phyloP scores from a whole-genome alignment of 495 filamentous ascomycete genomes.

The Hyaloscypha hepaticicola region DNA sequence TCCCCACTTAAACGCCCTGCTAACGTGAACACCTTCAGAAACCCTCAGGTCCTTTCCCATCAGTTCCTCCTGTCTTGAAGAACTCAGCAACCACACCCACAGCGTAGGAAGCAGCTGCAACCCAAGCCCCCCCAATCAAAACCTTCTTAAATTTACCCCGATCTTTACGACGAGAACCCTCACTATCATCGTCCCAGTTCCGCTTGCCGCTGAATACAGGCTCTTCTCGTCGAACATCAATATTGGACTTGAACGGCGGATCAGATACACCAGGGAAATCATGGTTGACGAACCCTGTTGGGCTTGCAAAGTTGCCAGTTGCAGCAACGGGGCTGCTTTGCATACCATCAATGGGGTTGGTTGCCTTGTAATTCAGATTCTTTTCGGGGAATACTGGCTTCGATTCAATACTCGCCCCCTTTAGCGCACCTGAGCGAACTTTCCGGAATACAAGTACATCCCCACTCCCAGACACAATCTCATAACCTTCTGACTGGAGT shows the following conservation, averaged over 20 bases:
- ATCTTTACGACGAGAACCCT: slow-evolving; percentile 28
- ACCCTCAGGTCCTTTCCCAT: slow-evolving; percentile 53
- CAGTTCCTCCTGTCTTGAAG: slow-evolving; percentile 57
- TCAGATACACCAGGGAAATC: slow-evolving; percentile 37
- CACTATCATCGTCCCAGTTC: slow-evolving; percentile 32
- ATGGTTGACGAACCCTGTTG: slow-evolving; percentile 59
- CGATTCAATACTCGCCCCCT: background rate
- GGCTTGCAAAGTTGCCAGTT: slow-evolving; percentile 53
- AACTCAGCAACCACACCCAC: slow-evolving; percentile 68
- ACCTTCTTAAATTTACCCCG: slow-evolving; percentile 48
- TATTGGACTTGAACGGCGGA: slow-evolving; percentile 38
- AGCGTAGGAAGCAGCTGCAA: slow-evolving; percentile 64
- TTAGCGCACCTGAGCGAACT: slow-evolving; percentile 35
- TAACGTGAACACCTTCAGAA: slow-evolving; percentile 37
- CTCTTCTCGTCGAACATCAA: slow-evolving; percentile 57
- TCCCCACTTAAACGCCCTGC: slow-evolving; percentile 6
- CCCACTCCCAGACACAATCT: slow-evolving; percentile 66
- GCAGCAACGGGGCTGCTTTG: slow-evolving; percentile 30
- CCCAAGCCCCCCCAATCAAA: slow-evolving; percentile 55
- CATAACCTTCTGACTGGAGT: slow-evolving; percentile 67
- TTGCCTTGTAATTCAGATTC: slow-evolving; percentile 15
- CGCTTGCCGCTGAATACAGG: slow-evolving; percentile 52
- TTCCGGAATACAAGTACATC: slow-evolving; percentile 75
- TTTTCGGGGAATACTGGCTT: background rate
- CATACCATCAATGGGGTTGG: slow-evolving; percentile 60